phyloP scores from a whole-genome alignment of 2,329 filamentous ascomycete species.

The Cercospora berteroae region DNA sequence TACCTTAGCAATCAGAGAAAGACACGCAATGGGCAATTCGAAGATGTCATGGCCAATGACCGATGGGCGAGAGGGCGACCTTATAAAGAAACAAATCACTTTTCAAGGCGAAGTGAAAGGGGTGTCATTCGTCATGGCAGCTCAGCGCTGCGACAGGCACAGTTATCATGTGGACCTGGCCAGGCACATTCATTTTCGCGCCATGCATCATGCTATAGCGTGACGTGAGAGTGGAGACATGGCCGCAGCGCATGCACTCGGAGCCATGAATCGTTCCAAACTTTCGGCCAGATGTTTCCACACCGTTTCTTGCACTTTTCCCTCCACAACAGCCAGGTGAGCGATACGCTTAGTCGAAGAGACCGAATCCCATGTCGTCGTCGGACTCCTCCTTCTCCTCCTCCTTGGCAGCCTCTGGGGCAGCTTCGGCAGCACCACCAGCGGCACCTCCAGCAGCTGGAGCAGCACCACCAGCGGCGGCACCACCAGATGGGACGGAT shows the following conservation, averaged over 20 bases:
- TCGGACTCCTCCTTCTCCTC: slow-evolving; percentile 72
- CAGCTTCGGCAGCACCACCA: slow-evolving; percentile 64
- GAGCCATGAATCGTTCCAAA: slow-evolving; percentile 3
- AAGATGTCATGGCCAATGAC: background rate
- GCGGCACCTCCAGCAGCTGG: slow-evolving; percentile 68
- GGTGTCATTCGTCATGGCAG: background rate
- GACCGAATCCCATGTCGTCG: slow-evolving; percentile 73
- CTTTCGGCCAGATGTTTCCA: slow-evolving; percentile 5
- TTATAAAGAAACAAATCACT: background rate
- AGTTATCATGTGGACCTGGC: background rate
- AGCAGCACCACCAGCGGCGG: slow-evolving; percentile 68
- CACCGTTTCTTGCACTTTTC: slow-evolving; percentile 6
- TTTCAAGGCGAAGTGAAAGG: background rate
- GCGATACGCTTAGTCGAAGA: slow-evolving; percentile 58
- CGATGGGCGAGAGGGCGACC: background rate
- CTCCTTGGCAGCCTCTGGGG: slow-evolving; percentile 59
- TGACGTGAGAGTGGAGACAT: slow-evolving; percentile 6
- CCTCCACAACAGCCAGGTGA: slow-evolving; percentile 4
- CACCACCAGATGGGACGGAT: slow-evolving; percentile 91
- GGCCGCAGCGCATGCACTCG: slow-evolving; percentile 1
- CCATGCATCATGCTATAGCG: slow-evolving; percentile 4
- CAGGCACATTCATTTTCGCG: slow-evolving; percentile 4
- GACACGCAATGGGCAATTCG: background rate
- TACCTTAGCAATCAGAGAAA: background rate
- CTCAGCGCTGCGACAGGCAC: background rate